phyloP scores from a whole-genome alignment of 805 yeast genomes.

The Candida piceae region DNA sequence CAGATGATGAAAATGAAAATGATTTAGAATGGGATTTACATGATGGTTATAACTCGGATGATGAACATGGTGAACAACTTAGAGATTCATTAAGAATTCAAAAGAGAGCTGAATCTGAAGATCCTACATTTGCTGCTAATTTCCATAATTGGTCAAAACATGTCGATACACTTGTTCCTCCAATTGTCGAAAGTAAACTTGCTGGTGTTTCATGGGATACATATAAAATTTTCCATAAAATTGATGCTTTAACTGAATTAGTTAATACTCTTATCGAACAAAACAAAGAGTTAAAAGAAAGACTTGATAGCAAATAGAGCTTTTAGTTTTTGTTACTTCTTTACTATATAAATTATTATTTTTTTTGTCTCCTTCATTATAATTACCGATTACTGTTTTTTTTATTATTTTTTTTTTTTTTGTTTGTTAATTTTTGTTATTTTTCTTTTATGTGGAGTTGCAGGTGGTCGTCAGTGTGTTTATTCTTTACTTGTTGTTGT shows the following conservation, averaged over 20 bases:
- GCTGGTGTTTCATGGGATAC: slow-evolving; percentile 62
- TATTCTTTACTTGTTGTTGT: no score
- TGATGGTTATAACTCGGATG: slow-evolving; percentile 58
- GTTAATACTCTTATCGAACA: slow-evolving; percentile 34
- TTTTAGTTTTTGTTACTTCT: background rate
- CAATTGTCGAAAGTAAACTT: slow-evolving; percentile 49
- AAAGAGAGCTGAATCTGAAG: slow-evolving; percentile 58
- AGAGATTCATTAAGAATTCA: slow-evolving; percentile 44
- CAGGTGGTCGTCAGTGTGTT: no score
- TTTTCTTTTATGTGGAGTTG: no score
- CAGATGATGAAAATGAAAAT: slow-evolving; percentile 76
- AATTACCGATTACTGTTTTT: no score
- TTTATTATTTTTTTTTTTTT: no score
- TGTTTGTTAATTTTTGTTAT: no score
- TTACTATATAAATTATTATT: no score
- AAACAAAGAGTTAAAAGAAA: slow-evolving; percentile 17
- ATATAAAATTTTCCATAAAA: slow-evolving; percentile 47
- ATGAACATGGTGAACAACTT: slow-evolving; percentile 25
- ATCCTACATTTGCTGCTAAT: slow-evolving; percentile 60
- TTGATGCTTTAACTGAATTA: slow-evolving; percentile 40
- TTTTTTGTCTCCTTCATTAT: no score
- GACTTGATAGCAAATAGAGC: slow-evolving; percentile 1
- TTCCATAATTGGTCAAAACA: slow-evolving; percentile 44
- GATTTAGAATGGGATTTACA: slow-evolving; percentile 80
- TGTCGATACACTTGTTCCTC: slow-evolving; percentile 50